Base-by-base conservation (phyloP, 2,329 filamentous ascomycete species). In the Alternaria hordeiaustralica region DNA sequence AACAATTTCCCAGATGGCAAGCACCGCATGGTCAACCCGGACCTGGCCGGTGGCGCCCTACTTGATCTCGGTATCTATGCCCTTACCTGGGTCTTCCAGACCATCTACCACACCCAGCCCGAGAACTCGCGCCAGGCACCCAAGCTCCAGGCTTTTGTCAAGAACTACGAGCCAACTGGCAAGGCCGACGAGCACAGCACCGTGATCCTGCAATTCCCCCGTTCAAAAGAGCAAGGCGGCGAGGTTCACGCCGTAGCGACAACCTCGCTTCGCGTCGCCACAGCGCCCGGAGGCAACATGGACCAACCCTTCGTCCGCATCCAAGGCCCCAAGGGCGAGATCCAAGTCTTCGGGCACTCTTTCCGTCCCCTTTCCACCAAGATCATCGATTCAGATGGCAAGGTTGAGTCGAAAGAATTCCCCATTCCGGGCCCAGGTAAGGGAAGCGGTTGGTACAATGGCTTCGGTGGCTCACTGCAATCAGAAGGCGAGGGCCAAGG, bases 11-110 rank as follows among this genome's bases (percentile, higher is more conserved):
- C 68, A 7, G 78, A 80, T 26, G 79, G 78, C 57, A 78, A 85
- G 55, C 85, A 94, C 82, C 89, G 94, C 57, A 94, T 97, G 88
- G 87, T 97, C 66, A 96, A 96, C 80, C 85, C 86, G 20, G 90
- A 94, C 73, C 85, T 97, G 47, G 94, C 93, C 0, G 94, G 94
- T 28, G 94, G 94, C 57, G 91, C 90, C 2, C 83, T 96, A 58
- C 86, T 97, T 55, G 94, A 97, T 79, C 84, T 97, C 61, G 94
- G 94, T 65, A 91, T 97, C 79, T 97, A 97, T 83, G 88, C 92
- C 50, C 82, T 97, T 65, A 96, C 93, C 30, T 97, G 94, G 94
- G 87, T 96, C 7, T 96, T 95, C 86, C 93, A 97, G 81, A 91
- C 90, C 47, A 86, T 97, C 26, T 97, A 97, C 82, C 92, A 94